Evolutionary conservation across 768 basidiomycete species (phyloP).

Genomic region (Auriscalpium orientale): DNA sequence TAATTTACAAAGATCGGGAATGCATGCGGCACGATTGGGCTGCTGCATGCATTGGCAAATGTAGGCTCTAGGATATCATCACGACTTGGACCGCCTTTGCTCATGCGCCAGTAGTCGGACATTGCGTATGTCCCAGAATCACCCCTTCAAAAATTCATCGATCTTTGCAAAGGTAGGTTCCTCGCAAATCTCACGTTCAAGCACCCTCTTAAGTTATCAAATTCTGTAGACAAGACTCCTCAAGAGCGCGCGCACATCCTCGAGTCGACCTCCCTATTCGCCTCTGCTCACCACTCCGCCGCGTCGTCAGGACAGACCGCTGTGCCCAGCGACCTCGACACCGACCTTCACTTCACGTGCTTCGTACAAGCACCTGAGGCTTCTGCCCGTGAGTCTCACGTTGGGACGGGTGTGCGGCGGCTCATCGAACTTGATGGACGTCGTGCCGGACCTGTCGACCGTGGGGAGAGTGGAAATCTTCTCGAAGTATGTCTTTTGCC

Average conservation of each 20-base stretch:
- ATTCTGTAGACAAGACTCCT: constrained; percentile 50
- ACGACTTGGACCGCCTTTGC: neutral
- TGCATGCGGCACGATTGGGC: constrained; percentile 24
- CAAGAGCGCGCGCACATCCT: constrained; percentile 69
- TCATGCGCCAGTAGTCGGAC: constrained; percentile 37
- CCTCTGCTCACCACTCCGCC: constrained; percentile 64
- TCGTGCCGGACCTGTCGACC: constrained; percentile 72
- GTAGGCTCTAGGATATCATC: constrained; percentile 32
- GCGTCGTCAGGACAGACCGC: constrained; percentile 64
- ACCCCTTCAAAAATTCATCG: constrained; percentile 60
- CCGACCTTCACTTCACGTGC: constrained; percentile 80
- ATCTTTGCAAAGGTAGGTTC: constrained; percentile 46
- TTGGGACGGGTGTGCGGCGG: constrained; percentile 25
- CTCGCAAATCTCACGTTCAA: neutral
- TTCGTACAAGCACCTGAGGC: constrained; percentile 65
- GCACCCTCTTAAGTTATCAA: neutral
- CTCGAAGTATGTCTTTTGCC: constrained; percentile 35
- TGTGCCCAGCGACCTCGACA: constrained; percentile 54
- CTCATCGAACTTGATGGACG: constrained; percentile 83
- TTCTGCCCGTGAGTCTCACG: constrained; percentile 24
- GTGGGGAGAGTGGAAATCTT: constrained; percentile 54
- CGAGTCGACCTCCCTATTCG: constrained; percentile 70
- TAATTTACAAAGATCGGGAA: constrained; percentile 21
- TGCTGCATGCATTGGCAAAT: constrained; percentile 54
- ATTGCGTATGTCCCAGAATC: constrained; percentile 49